phyloP scores from a whole-genome alignment of 2,329 filamentous ascomycete species.

The Pseudogymnoascus sp. region DNA sequence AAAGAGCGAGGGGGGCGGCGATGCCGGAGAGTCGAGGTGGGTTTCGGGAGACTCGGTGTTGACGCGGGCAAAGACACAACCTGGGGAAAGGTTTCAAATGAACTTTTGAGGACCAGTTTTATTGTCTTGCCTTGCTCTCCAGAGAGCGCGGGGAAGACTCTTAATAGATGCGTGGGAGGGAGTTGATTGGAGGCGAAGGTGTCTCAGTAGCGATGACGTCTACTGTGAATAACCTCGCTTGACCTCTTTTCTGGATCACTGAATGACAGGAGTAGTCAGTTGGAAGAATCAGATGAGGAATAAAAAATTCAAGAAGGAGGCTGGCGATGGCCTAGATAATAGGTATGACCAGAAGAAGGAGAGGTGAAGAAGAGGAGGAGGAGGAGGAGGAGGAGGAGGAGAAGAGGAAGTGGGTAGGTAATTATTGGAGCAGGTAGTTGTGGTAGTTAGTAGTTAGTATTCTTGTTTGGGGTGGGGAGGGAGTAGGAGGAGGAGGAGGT shows the following conservation, averaged over 20 bases:
- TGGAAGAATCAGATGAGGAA: slow-evolving; percentile 9
- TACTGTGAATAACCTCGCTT: slow-evolving; percentile 9
- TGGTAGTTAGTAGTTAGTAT: not conserved
- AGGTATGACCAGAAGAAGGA: slow-evolving; percentile 13
- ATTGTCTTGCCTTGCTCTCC: slow-evolving; percentile 21
- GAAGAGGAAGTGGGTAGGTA: not conserved
- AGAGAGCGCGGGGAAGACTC: slow-evolving; percentile 11
- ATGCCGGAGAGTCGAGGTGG: not conserved
- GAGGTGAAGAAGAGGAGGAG: slow-evolving; percentile 11
- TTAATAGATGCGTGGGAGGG: not conserved
- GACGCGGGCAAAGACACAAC: slow-evolving; percentile 11
- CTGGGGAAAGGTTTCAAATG: slow-evolving; percentile 20
- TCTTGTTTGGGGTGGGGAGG: not conserved
- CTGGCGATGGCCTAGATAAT: slow-evolving; percentile 24
- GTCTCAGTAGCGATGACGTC: slow-evolving; percentile 2
- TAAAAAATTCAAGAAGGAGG: slow-evolving; percentile 13
- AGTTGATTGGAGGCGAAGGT: slow-evolving; percentile 1
- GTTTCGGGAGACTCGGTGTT: not conserved
- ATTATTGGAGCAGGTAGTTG: not conserved
- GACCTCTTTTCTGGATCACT: not conserved
- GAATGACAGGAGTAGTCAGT: not conserved
- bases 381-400: slow-evolving; percentile 7
- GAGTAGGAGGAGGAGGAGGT: no score
- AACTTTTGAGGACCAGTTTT: slow-evolving; percentile 22
- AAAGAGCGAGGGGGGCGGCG: slow-evolving; percentile 10